Percentiles rank a stretch among this genome's conserved stretches.
Conservation (phyloP, 805 yeast species). For the Teunomyces funiuensis region DNA sequence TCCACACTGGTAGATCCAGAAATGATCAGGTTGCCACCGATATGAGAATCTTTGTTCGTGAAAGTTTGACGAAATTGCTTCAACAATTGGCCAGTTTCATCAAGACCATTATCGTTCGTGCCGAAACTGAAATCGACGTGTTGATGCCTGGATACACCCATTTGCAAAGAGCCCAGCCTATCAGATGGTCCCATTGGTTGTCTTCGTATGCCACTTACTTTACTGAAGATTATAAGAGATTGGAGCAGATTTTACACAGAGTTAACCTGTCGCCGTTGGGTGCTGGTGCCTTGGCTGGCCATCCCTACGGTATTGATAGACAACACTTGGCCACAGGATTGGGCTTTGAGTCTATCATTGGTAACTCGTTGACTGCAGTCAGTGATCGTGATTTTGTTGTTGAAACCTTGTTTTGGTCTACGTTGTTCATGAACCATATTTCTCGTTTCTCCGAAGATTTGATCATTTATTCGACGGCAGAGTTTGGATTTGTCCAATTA, state of each 20-base stretch:
- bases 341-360: slow-evolving; percentile 84
- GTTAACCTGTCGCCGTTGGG: slow-evolving; percentile 91
- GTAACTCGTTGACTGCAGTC: slow-evolving; percentile 95
- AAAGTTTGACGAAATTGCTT: slow-evolving; percentile 61
- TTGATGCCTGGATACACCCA: slow-evolving; percentile 99
- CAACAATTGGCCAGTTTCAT: slow-evolving; percentile 62
- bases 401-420: slow-evolving; percentile 93
- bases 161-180: slow-evolving; percentile 98
- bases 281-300: slow-evolving; percentile 98
- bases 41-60: slow-evolving; percentile 91
- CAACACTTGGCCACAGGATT: slow-evolving; percentile 79
- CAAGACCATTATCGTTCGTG: slow-evolving; percentile 67
- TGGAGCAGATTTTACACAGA: slow-evolving; percentile 76
- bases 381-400: slow-evolving; percentile 97
- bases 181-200: slow-evolving; percentile 98
- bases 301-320: slow-evolving; percentile 98
- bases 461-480: slow-evolving; percentile 95
- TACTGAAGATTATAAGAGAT: slow-evolving; percentile 84
- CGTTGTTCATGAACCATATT: slow-evolving; percentile 91
- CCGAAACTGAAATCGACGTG: slow-evolving; percentile 80
- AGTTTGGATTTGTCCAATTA: slow-evolving; percentile 88
- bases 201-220: slow-evolving; percentile 93
- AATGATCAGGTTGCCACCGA: slow-evolving; percentile 99
- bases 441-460: slow-evolving; percentile 94
- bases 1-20: slow-evolving; percentile 98